Base-by-base conservation (phyloP, 345 rosid species). In the Clarkia xantiana region DNA sequence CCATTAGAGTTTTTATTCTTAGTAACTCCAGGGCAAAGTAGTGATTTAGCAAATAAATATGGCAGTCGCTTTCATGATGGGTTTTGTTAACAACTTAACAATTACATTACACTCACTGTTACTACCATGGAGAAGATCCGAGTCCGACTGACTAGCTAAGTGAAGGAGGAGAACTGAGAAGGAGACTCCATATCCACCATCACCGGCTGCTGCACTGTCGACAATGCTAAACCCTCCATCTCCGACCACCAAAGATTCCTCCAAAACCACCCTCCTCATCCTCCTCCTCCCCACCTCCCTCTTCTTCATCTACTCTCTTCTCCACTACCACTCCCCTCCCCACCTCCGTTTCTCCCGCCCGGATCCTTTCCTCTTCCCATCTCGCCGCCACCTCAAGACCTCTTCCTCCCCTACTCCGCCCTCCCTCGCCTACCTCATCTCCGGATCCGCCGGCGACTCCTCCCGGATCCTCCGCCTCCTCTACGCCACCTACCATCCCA, bases 401-500 rank as follows among this genome's bases (percentile, higher is more conserved):
- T 68, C 75, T 45, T 63, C 78, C 64, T 71, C 76, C 4, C 82
- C 84, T 10, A 6, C 72, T 15, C 85, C 86, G 39, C 86, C 97
- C 19, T 79, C 94, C 42, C 45, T 90, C 41, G 93, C 88, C 34
- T 90, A 83, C 69, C 60, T 81, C 49, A 70, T 90, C 18, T 69
- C 81, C 6, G 96, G 96, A 47, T 81, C 96, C 51, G 71, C 75
- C 18, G 86, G 76, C 8, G 88, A 90, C 45, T 60, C 78, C 9
- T 55, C 6, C 53, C 81, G 88, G 60, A 62, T 86, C 64, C 86
- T 90, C 51, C 84, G 97, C 41, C 80, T 90, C 23, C 75, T 90
- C 43, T 69, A 49, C 64, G 88, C 96, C 34, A 47, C 71, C 19
- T 90, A 86, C 67, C 97, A 90, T 59, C 97, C 97, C 14, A 64